Evolutionary conservation across 2,329 filamentous ascomycete species (phyloP).

Genomic region (Torrubiellomyces zombiae): DNA sequence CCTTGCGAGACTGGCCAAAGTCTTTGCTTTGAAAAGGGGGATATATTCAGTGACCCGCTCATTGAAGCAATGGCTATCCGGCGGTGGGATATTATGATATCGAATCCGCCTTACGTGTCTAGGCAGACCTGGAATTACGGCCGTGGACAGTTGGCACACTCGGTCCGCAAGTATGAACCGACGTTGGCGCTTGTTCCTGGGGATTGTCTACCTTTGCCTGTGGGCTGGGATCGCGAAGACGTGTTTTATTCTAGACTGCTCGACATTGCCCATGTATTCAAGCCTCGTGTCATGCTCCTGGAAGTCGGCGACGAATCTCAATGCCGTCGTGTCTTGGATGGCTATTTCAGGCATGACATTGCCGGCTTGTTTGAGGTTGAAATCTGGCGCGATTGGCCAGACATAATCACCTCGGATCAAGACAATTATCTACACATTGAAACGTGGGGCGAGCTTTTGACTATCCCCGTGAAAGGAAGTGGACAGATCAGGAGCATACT

Average conservation of each 20-base stretch:
- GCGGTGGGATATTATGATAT: slow-evolving; percentile 51
- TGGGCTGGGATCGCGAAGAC: slow-evolving; percentile 23
- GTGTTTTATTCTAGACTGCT: slow-evolving; percentile 55
- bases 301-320: slow-evolving; percentile 59
- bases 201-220: slow-evolving; percentile 11
- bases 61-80: slow-evolving; percentile 11
- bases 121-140: slow-evolving; percentile 22
- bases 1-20: slow-evolving; percentile 6
- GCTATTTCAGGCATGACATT: slow-evolving; percentile 20
- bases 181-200: slow-evolving; percentile 55
- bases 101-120: slow-evolving; percentile 88
- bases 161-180: slow-evolving; percentile 72
- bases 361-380: slow-evolving; percentile 28
- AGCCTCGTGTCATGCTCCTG: slow-evolving; percentile 42
- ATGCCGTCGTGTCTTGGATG: slow-evolving; percentile 42
- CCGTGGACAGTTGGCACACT: slow-evolving; percentile 38
- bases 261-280: slow-evolving; percentile 29
- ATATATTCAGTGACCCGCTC: slow-evolving; percentile 30
- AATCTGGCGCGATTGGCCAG: slow-evolving; percentile 57
- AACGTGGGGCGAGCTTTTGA: slow-evolving; percentile 3
- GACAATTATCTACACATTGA: slow-evolving; percentile 9
- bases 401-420: slow-evolving; percentile 17
- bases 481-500: slow-evolving; percentile 31
- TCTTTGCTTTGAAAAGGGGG: slow-evolving; percentile 28
- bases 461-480: slow-evolving; percentile 25